These are phyloP conservation scores for Aspergillus piperis DNA, from an alignment of 2,329 filamentous ascomycete species.

Conservation along the genomic window DNA sequence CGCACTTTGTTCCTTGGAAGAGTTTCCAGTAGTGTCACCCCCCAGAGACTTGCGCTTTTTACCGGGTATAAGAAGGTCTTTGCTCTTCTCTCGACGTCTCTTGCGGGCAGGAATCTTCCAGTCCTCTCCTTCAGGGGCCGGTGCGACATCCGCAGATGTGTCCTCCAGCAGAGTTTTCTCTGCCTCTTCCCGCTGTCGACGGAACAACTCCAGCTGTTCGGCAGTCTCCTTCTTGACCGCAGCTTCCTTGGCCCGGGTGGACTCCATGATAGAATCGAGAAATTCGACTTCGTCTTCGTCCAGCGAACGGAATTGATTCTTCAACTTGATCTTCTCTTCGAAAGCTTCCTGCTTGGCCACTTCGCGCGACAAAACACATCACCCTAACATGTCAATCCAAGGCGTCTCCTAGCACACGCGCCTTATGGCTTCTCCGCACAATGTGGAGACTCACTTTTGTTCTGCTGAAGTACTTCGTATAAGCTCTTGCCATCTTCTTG, in stretches of 20 bases:
- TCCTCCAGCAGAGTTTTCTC: slow-evolving; percentile 52
- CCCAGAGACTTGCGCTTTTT: slow-evolving; percentile 47
- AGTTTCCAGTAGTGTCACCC: slow-evolving; percentile 16
- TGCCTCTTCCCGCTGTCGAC: slow-evolving; percentile 60
- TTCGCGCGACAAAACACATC: slow-evolving; percentile 26
- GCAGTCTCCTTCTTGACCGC: slow-evolving; percentile 60
- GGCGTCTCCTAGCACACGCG: slow-evolving; percentile 6
- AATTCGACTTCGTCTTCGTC: slow-evolving; percentile 56
- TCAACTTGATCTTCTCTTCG: slow-evolving; percentile 52
- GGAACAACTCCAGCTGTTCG: slow-evolving; percentile 61
- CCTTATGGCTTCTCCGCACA: not conserved
- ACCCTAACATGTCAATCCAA: slow-evolving; percentile 45
- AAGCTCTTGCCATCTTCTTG: slow-evolving; percentile 55
- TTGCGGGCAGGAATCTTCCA: slow-evolving; percentile 56
- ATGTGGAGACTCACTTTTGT: slow-evolving; percentile 48
- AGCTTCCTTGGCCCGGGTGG: slow-evolving; percentile 57
- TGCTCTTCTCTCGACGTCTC: slow-evolving; percentile 53
- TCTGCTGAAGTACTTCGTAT: slow-evolving; percentile 51
- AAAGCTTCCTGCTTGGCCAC: slow-evolving; percentile 55
- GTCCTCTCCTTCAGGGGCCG: slow-evolving; percentile 42
- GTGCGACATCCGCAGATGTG: slow-evolving; percentile 34
- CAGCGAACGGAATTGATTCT: slow-evolving; percentile 54
- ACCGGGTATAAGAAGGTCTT: slow-evolving; percentile 40
- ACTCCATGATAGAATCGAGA: slow-evolving; percentile 59
- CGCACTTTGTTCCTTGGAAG: slow-evolving; percentile 14